Conservation (phyloP, 2,329 filamentous ascomycete species). For the Remersonia thermophila region DNA sequence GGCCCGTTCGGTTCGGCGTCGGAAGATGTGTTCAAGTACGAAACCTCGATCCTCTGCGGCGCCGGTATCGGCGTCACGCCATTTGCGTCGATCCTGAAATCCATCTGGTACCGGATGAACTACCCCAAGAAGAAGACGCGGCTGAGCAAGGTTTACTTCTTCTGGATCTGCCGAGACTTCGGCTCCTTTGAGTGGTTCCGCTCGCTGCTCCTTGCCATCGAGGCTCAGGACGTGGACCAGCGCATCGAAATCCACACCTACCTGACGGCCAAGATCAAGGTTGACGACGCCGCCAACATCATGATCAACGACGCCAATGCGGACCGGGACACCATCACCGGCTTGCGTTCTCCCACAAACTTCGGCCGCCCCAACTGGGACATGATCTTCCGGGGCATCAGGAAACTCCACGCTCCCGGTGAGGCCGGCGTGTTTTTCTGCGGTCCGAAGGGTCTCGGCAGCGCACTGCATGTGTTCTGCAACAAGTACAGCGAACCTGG, state of each 20-base stretch:
- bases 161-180: constrained; percentile 85
- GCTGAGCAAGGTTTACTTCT: constrained; percentile 79
- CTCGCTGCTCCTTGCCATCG: constrained; percentile 70
- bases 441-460: constrained; percentile 68
- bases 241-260: constrained; percentile 85
- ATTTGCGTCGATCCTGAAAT: constrained; percentile 78
- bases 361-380: constrained; percentile 84
- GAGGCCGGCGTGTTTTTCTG: constrained; percentile 78
- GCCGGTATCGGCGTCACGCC: constrained; percentile 80
- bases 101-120: constrained; percentile 89
- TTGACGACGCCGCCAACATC: constrained; percentile 77
- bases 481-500: constrained; percentile 79
- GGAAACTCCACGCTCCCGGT: constrained; percentile 62
- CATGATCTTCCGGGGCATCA: constrained; percentile 74
- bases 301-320: constrained; percentile 85
- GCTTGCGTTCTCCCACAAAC: constrained; percentile 69
- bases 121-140: constrained; percentile 70
- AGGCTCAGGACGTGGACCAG: constrained; percentile 72
- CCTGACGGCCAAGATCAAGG: constrained; percentile 75
- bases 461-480: constrained; percentile 66
- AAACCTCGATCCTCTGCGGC: constrained; percentile 65
- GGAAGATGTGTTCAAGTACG: constrained; percentile 83
- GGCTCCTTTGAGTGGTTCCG: constrained; percentile 85
- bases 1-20: constrained; percentile 78
- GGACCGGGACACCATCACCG: constrained; percentile 74